Evolutionary conservation across 2,329 filamentous ascomycete species (phyloP), one percentile per base, ranked within the genome.

Genomic region (Fusarium stilboides): DNA sequence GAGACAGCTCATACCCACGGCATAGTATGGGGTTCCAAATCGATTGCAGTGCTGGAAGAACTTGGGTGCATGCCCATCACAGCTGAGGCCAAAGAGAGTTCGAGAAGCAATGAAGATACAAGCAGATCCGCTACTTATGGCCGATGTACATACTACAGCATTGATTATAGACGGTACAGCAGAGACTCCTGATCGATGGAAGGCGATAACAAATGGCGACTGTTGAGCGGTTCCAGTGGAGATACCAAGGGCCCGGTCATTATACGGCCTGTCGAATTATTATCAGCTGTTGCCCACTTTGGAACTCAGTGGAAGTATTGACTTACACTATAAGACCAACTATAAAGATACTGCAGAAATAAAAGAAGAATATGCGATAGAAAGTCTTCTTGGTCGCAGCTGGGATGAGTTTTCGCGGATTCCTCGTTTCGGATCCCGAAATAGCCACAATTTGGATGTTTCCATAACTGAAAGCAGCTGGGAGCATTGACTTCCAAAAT

Each of bases 331-430:
- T 53, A 4, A 53, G 50, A 8, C 26, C 50, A 4, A 53, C 37
- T 8, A 53, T 44, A 3, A 53, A 53, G 0, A 53, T 33, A 0
- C 50, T 53, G 15, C 50, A 53, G 19, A 53, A 22, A 6, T 53
- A 53, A n/a, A 53, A 45, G 26, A 53, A 44, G 26, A 53, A 53
- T 2, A 44, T 53, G 1, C 50, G 3, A 14, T 44, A 53, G 14
- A 53, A 53, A 1, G 50, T 53, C 37, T 53, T 53, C 37, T 53
- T 53, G n/a, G 50, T 53, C 26, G 50, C 50, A 14, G 50, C 37
- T 2, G 50, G 50, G 26, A 53, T 53, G 0, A 53, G 14, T 36
- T 53, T 53, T 6, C 50, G 2, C 0, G 50, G 50, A 2, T 53
- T 44, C 0, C 37, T 19, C 14, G 50, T 53, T 3, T 53, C 50